Conservation (phyloP, 2,329 filamentous ascomycete genomes). For the Passalora sequoiae region DNA sequence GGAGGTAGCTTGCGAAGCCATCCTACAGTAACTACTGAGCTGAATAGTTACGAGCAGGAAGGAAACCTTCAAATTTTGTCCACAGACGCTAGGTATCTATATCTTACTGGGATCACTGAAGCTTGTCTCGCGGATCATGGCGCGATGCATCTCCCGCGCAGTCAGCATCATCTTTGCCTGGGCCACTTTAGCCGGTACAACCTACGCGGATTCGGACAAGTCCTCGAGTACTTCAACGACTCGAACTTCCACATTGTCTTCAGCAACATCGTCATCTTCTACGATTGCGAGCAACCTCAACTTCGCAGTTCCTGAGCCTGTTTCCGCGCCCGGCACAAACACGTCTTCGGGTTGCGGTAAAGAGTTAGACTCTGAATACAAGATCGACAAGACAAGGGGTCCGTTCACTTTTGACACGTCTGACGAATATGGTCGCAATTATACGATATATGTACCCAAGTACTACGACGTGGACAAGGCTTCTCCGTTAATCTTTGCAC, state of each 20-base stretch:
- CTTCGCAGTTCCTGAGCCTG: neutral
- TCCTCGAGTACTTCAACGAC: no score
- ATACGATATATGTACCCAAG: conserved; percentile 36
- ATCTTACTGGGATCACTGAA: no score
- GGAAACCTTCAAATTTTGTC: no score
- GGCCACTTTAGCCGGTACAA: no score
- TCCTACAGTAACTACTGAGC: no score
- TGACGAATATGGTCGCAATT: conserved; percentile 28
- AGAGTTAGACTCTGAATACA: conserved; percentile 2
- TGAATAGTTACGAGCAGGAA: no score
- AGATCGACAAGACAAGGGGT: neutral
- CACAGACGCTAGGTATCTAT: no score
- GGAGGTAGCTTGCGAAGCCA: no score
- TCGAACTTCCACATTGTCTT: neutral
- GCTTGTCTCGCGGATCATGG: no score
- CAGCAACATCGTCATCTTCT: neutral
- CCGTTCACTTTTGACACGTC: conserved; percentile 2
- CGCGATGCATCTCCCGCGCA: no score
- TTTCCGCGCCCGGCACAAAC: conserved; percentile 1
- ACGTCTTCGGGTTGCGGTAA: conserved; percentile 8
- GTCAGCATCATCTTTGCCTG: no score
- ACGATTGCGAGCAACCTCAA: neutral
- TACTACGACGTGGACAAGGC: conserved; percentile 37
- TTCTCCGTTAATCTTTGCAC: conserved; percentile 42
- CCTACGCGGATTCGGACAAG: no score